Percentiles rank a stretch among this genome's conserved stretches.
phyloP scores from a whole-genome alignment of 1,284 basidiomycete genomes.

The Mycena citricolor region DNA sequence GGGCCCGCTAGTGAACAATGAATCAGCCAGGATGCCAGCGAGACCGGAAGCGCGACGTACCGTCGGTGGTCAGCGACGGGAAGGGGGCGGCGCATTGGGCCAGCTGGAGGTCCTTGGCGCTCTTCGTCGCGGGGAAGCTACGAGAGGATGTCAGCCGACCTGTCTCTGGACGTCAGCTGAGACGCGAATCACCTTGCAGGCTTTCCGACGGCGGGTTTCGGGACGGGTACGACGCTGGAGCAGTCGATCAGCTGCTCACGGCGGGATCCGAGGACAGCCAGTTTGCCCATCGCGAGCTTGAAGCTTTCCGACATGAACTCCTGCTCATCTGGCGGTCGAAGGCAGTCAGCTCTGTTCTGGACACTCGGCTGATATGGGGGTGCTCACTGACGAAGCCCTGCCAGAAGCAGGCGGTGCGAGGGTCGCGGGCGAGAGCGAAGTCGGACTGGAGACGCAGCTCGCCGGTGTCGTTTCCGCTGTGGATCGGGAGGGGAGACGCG shows the following conservation, averaged over 20 bases:
- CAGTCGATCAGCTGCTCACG: slow-evolving; percentile 27
- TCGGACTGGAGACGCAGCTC: slow-evolving; percentile 30
- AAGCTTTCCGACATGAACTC: slow-evolving; percentile 28
- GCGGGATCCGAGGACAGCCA: slow-evolving; percentile 29
- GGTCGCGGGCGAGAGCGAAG: slow-evolving; percentile 26
- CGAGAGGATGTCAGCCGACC: slow-evolving; percentile 28
- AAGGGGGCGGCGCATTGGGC: slow-evolving; percentile 1
- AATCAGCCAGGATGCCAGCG: neutral
- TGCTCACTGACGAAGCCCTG: slow-evolving; percentile 25
- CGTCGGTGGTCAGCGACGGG: slow-evolving; percentile 9
- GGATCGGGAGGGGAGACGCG: slow-evolving; percentile 17
- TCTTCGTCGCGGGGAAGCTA: slow-evolving; percentile 15
- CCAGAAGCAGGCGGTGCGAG: slow-evolving; percentile 29
- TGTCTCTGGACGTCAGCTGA: neutral
- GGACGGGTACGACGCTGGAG: slow-evolving; percentile 27
- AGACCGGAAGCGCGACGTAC: neutral
- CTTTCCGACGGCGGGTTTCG: slow-evolving; percentile 1
- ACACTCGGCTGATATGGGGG: too few species aligned
- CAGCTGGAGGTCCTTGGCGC: slow-evolving; percentile 8
- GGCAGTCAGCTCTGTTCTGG: too few species aligned
- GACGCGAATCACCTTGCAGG: slow-evolving; percentile 24
- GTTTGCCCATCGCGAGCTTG: slow-evolving; percentile 28
- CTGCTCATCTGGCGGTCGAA: slow-evolving; percentile 29
- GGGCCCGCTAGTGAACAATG: slow-evolving; percentile 1
- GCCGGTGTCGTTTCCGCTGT: slow-evolving; percentile 23